These are phyloP conservation scores for Mucor saturninus DNA, from an alignment of 371 early-diverging fungal genomes.

Conservation along the genomic window DNA sequence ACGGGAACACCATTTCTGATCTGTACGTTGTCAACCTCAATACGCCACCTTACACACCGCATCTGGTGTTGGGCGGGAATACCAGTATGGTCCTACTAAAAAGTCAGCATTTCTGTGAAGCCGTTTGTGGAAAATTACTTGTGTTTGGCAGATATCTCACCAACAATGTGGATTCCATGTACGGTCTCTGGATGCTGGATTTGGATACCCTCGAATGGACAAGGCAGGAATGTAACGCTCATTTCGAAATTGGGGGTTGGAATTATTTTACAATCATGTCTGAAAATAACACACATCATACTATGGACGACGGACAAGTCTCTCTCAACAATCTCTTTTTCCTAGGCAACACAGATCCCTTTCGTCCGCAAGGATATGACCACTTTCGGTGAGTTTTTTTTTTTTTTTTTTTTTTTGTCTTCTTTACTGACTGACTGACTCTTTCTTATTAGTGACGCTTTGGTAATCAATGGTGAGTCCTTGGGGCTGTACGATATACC, in stretches of 20 bases:
- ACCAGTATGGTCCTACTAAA: slow-evolving; percentile 60
- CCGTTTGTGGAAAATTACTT: slow-evolving; percentile 63
- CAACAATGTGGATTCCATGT: slow-evolving; percentile 25
- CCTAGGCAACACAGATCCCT: slow-evolving; percentile 59
- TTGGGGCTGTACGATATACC: slow-evolving; percentile 65
- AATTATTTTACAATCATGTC: slow-evolving; percentile 64
- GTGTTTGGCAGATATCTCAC: slow-evolving; percentile 60
- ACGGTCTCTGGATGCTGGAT: slow-evolving; percentile 71
- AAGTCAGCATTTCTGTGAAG: slow-evolving; percentile 72
- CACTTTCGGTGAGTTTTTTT: slow-evolving; percentile 52
- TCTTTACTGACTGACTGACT: no score
- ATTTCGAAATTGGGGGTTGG: slow-evolving; percentile 65
- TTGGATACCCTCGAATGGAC: slow-evolving; percentile 67
- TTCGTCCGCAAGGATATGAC: slow-evolving; percentile 63
- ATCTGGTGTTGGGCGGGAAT: slow-evolving; percentile 45
- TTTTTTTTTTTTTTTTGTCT: background rate
- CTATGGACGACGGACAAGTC: no score
- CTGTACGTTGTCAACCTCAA: slow-evolving; percentile 61
- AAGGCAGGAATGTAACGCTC: slow-evolving; percentile 58
- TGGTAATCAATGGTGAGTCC: slow-evolving; percentile 62
- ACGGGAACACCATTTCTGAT: slow-evolving; percentile 65
- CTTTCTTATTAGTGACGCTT: slow-evolving; percentile 42
- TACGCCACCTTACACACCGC: slow-evolving; percentile 50
- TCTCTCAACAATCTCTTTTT: slow-evolving; percentile 44
- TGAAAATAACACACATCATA: slow-evolving; percentile 11